A percentile compares a stretch with the other conserved stretches of the same genome.
phyloP scores from a whole-genome alignment of 1,284 basidiomycete species.

The Cryptococcus sp. region DNA sequence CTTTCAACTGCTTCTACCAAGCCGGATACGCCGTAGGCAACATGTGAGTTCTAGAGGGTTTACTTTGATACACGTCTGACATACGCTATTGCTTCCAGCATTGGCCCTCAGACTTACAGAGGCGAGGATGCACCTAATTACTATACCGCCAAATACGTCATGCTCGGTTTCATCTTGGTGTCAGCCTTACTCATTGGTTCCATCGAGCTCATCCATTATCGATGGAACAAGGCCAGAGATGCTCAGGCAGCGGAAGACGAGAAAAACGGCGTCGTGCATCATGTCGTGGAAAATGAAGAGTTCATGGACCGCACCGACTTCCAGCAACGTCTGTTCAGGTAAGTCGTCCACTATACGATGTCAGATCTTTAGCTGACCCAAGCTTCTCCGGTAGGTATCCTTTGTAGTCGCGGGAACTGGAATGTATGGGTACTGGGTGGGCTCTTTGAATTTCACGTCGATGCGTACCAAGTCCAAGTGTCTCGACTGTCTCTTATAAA shows the following conservation, averaged over 20 bases:
- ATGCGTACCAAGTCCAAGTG: too few relatives aligned
- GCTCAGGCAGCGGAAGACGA: constrained; percentile 5
- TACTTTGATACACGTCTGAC: constrained; percentile 2
- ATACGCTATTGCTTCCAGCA: background rate
- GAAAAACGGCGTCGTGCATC: constrained; percentile 13
- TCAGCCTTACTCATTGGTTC: constrained; percentile 21
- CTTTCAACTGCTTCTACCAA: constrained; percentile 15
- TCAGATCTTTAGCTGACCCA: too few relatives aligned
- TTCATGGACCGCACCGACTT: constrained; percentile 45
- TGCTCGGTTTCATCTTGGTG: constrained; percentile 39
- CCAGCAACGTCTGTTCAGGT: constrained; percentile 40
- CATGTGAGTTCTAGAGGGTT: constrained; percentile 29
- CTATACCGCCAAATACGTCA: constrained; percentile 37
- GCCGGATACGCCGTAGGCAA: constrained; percentile 14
- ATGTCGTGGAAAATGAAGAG: constrained; percentile 22
- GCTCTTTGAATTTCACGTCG: too few relatives aligned
- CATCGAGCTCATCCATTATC: constrained; percentile 26
- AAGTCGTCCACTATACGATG: constrained; percentile 1
- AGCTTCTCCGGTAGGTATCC: constrained; percentile 2
- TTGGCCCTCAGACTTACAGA: constrained; percentile 37
- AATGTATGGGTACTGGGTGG: too few relatives aligned
- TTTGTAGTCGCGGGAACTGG: too few relatives aligned
- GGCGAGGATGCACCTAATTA: constrained; percentile 31
- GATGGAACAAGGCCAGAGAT: constrained; percentile 36
- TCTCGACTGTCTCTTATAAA: too few relatives aligned